Evolutionary conservation across 805 yeast genomes (phyloP).

Genomic region (Candida wancherniae): DNA sequence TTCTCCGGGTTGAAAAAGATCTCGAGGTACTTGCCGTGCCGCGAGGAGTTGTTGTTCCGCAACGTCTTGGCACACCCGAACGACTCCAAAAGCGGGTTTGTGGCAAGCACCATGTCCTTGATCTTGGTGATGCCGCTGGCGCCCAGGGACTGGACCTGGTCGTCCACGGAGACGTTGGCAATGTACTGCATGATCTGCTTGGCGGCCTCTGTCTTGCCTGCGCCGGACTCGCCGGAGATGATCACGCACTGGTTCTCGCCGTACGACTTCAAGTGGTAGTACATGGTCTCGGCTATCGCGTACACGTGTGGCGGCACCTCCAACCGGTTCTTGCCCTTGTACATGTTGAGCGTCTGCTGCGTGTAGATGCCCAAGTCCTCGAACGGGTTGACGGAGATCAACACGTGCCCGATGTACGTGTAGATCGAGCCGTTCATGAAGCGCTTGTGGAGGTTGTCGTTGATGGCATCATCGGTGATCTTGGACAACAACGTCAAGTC

Average conservation of each 20-base stretch:
- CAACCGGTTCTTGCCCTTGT: constrained; percentile 86
- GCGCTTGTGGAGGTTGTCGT: constrained; percentile 83
- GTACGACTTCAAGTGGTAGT: constrained; percentile 89
- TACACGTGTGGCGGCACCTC: constrained; percentile 98
- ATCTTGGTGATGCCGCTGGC: constrained; percentile 65
- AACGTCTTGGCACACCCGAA: constrained; percentile 93
- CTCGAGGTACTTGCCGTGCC: constrained; percentile 92
- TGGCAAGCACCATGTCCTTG: constrained; percentile 96
- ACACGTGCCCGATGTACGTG: constrained; percentile 89
- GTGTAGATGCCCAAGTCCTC: constrained; percentile 95
- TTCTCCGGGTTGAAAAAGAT: constrained; percentile 69
- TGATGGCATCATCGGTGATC: constrained; percentile 87
- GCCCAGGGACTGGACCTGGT: constrained; percentile 19
- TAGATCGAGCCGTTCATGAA: constrained; percentile 87
- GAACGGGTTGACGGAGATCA: constrained; percentile 95
- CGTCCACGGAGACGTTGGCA: constrained; percentile 75
- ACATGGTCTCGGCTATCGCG: constrained; percentile 97
- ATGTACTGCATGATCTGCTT: constrained; percentile 97
- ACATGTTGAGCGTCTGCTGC: constrained; percentile 64
- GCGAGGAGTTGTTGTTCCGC: constrained; percentile 82
- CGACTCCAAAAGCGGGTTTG: constrained; percentile 86
- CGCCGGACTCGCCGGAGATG: constrained; percentile 96
- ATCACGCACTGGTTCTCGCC: constrained; percentile 95
- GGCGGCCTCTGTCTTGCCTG: constrained; percentile 98
- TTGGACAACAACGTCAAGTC: constrained; percentile 86